Evolutionary conservation across 2,329 filamentous ascomycete species (phyloP).

Genomic region (Grosmannia serpens): DNA sequence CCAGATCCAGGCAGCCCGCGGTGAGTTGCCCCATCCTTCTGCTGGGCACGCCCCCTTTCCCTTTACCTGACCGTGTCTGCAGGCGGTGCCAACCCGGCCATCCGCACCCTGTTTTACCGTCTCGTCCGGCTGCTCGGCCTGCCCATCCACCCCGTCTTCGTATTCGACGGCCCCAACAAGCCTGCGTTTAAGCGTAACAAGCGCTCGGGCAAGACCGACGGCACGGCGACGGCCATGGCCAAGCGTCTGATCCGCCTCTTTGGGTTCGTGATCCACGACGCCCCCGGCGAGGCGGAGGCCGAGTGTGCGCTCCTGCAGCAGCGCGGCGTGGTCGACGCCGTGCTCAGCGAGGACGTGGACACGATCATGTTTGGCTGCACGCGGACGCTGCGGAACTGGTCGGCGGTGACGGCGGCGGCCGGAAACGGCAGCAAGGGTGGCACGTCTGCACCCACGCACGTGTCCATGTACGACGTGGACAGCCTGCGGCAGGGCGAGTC

Average conservation of each 20-base stretch:
- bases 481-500: slow-evolving; percentile 29
- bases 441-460: slow-evolving; percentile 78
- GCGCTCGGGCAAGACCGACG: slow-evolving; percentile 51
- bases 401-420: slow-evolving; percentile 32
- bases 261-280: slow-evolving; percentile 72
- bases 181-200: slow-evolving; percentile 81
- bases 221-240: slow-evolving; percentile 60
- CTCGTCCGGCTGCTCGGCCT: slow-evolving; percentile 46
- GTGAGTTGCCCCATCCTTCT: slow-evolving; percentile 21
- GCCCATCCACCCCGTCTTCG: slow-evolving; percentile 39
- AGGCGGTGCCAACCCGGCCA: slow-evolving; percentile 74
- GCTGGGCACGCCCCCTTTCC: not conserved
- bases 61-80: not conserved
- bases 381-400: slow-evolving; percentile 71
- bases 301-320: slow-evolving; percentile 83
- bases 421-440: slow-evolving; percentile 43
- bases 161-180: slow-evolving; percentile 39
- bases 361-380: slow-evolving; percentile 94
- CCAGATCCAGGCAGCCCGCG: slow-evolving; percentile 74
- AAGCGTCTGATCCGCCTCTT: slow-evolving; percentile 79
- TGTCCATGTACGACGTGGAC: slow-evolving; percentile 64
- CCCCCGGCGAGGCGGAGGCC: slow-evolving; percentile 90
- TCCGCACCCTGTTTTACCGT: slow-evolving; percentile 87
- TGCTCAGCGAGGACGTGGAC: slow-evolving; percentile 93
- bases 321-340: slow-evolving; percentile 77